A percentile compares a stretch with the other conserved stretches of the same genome.
These are phyloP conservation scores for Talaromyces sp. DNA, from an alignment of 2,329 filamentous ascomycete species.

Conservation along the genomic window DNA sequence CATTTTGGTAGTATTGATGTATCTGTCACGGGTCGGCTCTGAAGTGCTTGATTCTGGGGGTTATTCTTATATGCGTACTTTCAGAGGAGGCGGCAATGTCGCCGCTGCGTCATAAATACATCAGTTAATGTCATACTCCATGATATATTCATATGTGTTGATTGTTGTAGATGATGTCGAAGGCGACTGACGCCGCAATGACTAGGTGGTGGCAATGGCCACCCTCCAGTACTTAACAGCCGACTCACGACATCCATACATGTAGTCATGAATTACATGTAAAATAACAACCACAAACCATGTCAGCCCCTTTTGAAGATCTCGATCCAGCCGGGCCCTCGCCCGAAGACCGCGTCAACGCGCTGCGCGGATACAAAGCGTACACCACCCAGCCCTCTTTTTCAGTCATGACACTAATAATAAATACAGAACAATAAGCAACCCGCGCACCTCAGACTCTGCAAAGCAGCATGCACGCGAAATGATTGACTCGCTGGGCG, in stretches of 20 bases:
- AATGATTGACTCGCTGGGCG: slow-evolving; percentile 16
- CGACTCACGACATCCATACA: too few relatives aligned
- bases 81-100: not conserved
- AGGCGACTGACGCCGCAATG: not conserved
- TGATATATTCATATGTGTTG: not conserved
- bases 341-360: slow-evolving; percentile 15
- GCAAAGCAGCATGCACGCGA: slow-evolving; percentile 18
- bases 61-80: not conserved
- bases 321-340: slow-evolving; percentile 12
- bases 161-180: not conserved
- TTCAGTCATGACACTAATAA: not conserved
- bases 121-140: not conserved
- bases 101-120: not conserved
- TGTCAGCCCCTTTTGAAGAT: slow-evolving; percentile 7
- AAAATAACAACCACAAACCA: not conserved
- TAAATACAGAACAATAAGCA: slow-evolving; percentile 14
- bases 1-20: slow-evolving; percentile 12
- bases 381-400: not conserved
- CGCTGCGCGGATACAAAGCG: slow-evolving; percentile 16
- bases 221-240: not conserved
- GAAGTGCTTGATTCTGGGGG: not conserved
- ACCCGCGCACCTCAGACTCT: slow-evolving; percentile 16
- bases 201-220: not conserved
- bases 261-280: too few relatives aligned
- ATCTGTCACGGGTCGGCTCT: not conserved